These are phyloP conservation scores for Russula emetica DNA, from an alignment of 768 basidiomycete species.

Conservation along the genomic window DNA sequence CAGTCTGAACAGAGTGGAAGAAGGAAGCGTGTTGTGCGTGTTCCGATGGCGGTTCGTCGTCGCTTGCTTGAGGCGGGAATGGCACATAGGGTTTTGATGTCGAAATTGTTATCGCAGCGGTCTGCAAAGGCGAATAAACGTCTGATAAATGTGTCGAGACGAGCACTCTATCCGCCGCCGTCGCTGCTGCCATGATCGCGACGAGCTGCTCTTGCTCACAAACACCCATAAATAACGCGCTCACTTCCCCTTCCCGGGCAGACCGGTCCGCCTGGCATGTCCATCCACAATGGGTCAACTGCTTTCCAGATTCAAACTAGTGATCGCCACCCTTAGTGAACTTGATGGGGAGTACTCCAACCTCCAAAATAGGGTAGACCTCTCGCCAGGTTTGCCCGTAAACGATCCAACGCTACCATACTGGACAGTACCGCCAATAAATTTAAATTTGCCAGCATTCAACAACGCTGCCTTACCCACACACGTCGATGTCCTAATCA, in stretches of 20 bases:
- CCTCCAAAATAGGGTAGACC: constrained; percentile 33
- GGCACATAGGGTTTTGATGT: constrained; percentile 56
- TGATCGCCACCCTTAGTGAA: not conserved
- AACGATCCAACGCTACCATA: constrained; percentile 53
- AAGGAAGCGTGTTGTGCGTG: constrained; percentile 67
- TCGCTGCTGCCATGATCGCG: constrained; percentile 6
- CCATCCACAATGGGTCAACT: constrained; percentile 18
- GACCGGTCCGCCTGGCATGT: not conserved
- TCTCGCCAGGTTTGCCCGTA: constrained; percentile 53
- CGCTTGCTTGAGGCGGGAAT: constrained; percentile 41
- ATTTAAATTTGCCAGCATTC: constrained; percentile 42
- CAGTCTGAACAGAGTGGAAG: constrained; percentile 53
- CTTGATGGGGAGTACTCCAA: constrained; percentile 16
- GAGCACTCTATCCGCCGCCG: constrained; percentile 22
- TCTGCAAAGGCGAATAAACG: constrained; percentile 49
- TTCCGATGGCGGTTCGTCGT: constrained; percentile 50
- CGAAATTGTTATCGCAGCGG: constrained; percentile 50
- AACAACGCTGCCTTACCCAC: constrained; percentile 36
- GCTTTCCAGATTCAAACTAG: constrained; percentile 12
- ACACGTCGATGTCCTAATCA: constrained; percentile 63
- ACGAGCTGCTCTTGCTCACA: not conserved
- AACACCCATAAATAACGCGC: constrained; percentile 10
- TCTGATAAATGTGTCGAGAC: constrained; percentile 57
- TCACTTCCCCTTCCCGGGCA: not conserved
- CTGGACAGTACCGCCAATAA: constrained; percentile 56